These are phyloP conservation scores for Oligophagozyma castellii DNA, from an alignment of 1,139 yeast genomes.

Conservation along the genomic window DNA sequence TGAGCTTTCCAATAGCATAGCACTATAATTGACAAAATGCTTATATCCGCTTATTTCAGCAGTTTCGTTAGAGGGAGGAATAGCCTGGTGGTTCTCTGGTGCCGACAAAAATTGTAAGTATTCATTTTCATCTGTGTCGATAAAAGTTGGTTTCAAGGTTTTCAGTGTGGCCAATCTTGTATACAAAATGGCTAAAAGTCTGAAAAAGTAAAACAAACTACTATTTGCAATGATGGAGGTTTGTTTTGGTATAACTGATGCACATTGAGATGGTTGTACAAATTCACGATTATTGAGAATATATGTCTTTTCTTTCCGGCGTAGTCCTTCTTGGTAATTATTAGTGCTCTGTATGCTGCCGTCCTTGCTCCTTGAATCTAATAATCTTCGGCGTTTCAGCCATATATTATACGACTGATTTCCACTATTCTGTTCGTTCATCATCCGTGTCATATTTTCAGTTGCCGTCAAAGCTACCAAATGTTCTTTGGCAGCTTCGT, in stretches of 20 bases:
- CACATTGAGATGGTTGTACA: background rate
- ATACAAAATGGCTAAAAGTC: background rate
- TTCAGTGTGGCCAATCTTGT: background rate
- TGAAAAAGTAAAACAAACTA: background rate
- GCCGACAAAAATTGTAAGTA: too few species aligned
- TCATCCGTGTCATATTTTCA: too few species aligned
- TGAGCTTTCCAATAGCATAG: conserved; percentile 70
- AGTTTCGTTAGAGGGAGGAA: too few species aligned
- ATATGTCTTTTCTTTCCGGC: too few species aligned
- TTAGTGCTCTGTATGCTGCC: background rate
- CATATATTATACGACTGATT: background rate
- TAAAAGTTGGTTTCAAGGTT: too few species aligned
- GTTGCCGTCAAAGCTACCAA: background rate
- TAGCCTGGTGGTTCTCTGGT: too few species aligned
- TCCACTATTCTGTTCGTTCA: background rate
- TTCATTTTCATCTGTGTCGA: too few species aligned
- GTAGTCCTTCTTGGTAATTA: background rate
- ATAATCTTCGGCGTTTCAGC: background rate
- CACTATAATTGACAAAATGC: conserved; percentile 59
- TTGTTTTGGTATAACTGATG: background rate
- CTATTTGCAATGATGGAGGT: background rate
- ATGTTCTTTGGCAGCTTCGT: conserved; percentile 14
- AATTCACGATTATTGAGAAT: background rate
- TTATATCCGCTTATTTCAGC: conserved; percentile 31
- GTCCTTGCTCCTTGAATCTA: background rate